A percentile compares a stretch with the other conserved stretches of the same genome.
These are phyloP conservation scores for Bipolaris victoriae DNA, from an alignment of 2,329 filamentous ascomycete species.

Conservation along the genomic window DNA sequence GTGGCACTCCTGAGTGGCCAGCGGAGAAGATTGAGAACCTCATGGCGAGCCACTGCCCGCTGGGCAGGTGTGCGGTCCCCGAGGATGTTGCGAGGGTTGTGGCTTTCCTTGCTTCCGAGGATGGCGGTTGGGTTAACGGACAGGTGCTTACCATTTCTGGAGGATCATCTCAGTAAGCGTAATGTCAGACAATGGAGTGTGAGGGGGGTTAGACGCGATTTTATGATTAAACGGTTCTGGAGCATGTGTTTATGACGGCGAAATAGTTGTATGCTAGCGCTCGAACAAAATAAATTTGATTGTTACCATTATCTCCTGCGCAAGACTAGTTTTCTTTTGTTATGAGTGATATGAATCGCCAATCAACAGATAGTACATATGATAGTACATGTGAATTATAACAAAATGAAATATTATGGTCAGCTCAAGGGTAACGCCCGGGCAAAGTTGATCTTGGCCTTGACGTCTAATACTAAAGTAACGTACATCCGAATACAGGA, in stretches of 20 bases:
- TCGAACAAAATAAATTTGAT: constrained; percentile 7
- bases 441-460: neutral
- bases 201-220: neutral
- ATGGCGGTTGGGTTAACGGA: constrained; percentile 51
- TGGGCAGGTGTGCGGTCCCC: constrained; percentile 56
- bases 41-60: constrained; percentile 58
- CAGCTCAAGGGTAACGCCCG: neutral
- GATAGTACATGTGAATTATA: no score
- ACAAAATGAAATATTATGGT: neutral
- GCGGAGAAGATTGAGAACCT: constrained; percentile 58
- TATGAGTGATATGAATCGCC: no score
- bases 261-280: neutral
- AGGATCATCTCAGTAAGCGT: constrained; percentile 48
- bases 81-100: constrained; percentile 54
- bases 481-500: neutral
- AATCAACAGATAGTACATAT: no score
- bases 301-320: neutral
- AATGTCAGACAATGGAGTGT: neutral
- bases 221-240: neutral
- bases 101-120: constrained; percentile 49
- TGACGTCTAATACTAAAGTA: neutral
- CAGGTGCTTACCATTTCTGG: constrained; percentile 52
- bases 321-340: no score
- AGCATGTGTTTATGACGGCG: constrained; percentile 1
- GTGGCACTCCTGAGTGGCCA: constrained; percentile 56